Conservation (phyloP, 2,329 filamentous ascomycete genomes). For the Zymoseptoria ardabiliae region DNA sequence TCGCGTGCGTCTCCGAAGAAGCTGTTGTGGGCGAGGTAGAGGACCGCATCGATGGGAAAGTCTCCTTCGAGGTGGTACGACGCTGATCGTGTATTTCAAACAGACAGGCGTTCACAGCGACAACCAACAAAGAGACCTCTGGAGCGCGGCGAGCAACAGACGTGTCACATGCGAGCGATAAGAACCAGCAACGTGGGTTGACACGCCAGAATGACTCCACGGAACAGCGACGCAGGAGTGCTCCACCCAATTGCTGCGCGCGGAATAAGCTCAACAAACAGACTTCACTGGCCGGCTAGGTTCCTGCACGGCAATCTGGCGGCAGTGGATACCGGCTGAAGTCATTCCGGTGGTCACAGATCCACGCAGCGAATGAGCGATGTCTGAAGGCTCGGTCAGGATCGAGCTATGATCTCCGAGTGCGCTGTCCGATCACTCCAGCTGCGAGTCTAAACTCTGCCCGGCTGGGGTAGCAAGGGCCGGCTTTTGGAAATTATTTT, state of each 20-base stretch:
- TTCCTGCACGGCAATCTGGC: constrained; percentile 18
- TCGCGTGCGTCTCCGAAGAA: neutral
- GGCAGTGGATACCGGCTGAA: constrained; percentile 13
- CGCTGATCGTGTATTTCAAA: neutral
- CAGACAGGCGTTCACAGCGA: neutral
- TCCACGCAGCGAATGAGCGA: constrained; percentile 12
- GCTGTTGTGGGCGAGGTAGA: neutral
- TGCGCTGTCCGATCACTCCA: constrained; percentile 1
- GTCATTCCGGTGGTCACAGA: constrained; percentile 12
- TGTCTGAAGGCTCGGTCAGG: neutral
- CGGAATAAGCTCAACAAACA: constrained; percentile 9
- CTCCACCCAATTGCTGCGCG: constrained; percentile 9
- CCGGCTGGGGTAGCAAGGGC: constrained; percentile 11
- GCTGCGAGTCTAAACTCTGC: constrained; percentile 14
- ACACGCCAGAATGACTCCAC: constrained; percentile 20
- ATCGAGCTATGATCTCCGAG: neutral
- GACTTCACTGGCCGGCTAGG: neutral
- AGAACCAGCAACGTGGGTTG: constrained; percentile 12
- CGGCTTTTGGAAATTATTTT: constrained; percentile 9
- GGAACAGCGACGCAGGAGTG: constrained; percentile 1
- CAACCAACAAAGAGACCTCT: neutral
- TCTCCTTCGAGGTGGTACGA: neutral
- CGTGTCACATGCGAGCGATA: constrained; percentile 12
- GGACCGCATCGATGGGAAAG: neutral
- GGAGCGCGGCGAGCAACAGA: neutral